These are phyloP conservation scores for Macrolepiota fuliginosa DNA, from an alignment of 768 basidiomycete species.

Conservation along the genomic window DNA sequence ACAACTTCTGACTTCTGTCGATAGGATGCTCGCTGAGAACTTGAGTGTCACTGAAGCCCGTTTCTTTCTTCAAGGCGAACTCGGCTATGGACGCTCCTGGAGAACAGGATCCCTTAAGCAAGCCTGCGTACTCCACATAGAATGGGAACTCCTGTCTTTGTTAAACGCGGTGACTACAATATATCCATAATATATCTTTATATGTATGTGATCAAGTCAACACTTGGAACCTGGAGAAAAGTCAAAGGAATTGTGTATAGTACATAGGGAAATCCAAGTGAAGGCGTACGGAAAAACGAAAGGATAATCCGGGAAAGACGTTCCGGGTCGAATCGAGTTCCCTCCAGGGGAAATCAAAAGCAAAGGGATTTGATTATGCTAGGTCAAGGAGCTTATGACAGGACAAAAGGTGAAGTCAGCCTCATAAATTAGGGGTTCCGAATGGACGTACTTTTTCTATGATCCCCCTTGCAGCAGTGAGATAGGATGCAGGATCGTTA, in stretches of 20 bases:
- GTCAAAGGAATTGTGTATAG: too few species aligned
- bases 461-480: not conserved
- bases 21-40: conserved; percentile 81
- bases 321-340: too few species aligned
- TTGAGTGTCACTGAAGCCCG: conserved; percentile 75
- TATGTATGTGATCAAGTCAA: not conserved
- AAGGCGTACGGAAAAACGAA: too few species aligned
- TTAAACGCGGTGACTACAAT: not conserved
- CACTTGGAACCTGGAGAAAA: not conserved
- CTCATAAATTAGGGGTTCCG: not conserved
- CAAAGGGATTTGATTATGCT: too few species aligned
- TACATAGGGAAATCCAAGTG: too few species aligned
- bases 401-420: too few species aligned
- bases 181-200: not conserved
- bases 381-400: too few species aligned
- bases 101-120: conserved; percentile 59
- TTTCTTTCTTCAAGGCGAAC: conserved; percentile 71
- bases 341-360: too few species aligned
- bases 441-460: not conserved
- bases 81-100: conserved; percentile 92
- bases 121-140: conserved; percentile 49
- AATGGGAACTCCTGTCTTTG: conserved; percentile 1
- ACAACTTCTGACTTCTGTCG: not conserved
- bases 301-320: too few species aligned
- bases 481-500: not conserved